phyloP scores from a whole-genome alignment of 2,329 filamentous ascomycete species.

The Pseudogymnoascus sp. region DNA sequence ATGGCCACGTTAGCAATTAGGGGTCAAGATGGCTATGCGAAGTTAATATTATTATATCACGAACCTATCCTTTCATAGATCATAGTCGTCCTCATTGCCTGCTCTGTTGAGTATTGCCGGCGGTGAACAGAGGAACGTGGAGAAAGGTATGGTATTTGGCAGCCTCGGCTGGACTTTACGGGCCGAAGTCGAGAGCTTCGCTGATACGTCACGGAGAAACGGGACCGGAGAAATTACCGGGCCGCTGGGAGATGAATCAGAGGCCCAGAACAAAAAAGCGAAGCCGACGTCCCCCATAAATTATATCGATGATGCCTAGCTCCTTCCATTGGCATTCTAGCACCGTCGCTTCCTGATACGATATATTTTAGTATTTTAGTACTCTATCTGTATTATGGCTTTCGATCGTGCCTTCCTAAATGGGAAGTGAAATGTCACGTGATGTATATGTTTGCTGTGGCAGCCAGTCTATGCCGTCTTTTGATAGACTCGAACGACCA shows the following conservation, averaged over 20 bases:
- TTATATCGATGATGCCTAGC: not conserved
- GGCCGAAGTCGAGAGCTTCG: constrained; percentile 2
- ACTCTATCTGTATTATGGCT: not conserved
- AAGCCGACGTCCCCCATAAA: not conserved
- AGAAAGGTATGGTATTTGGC: constrained; percentile 4
- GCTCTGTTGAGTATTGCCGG: not conserved
- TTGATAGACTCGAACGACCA: not conserved
- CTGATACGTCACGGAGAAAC: constrained; percentile 2
- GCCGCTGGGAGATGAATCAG: not conserved
- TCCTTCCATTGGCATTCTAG: not conserved
- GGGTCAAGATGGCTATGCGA: not conserved
- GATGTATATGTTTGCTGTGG: not conserved
- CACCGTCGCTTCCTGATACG: not conserved
- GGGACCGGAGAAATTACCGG: not conserved
- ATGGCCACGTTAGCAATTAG: not conserved
- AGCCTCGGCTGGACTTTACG: constrained; percentile 4
- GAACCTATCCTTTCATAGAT: not conserved
- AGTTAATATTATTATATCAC: not conserved
- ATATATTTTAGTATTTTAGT: not conserved
- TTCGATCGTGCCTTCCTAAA: not conserved
- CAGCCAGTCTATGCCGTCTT: not conserved
- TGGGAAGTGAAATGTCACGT: not conserved
- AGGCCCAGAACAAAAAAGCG: not conserved
- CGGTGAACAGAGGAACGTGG: constrained; percentile 5
- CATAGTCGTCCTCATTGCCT: not conserved